Conservation (phyloP, 2,329 filamentous ascomycete genomes). For the Septoria linicola region DNA sequence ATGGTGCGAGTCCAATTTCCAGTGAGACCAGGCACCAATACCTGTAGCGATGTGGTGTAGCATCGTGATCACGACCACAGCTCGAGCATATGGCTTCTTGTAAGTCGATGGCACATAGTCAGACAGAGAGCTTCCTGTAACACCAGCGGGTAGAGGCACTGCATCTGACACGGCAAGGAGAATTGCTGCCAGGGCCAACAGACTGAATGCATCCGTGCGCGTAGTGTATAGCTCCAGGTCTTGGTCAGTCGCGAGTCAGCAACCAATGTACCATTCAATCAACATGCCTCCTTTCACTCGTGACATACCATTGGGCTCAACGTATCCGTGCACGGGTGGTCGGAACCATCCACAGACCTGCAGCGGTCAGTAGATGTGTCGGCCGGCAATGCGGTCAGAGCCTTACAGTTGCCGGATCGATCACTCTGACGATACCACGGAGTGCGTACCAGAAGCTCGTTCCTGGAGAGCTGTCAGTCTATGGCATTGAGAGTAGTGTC, state of each 20-base stretch:
- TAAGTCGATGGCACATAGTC: constrained; percentile 16
- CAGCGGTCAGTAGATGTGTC: neutral
- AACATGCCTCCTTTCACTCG: neutral
- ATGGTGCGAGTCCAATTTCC: constrained; percentile 34
- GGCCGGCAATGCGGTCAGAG: neutral
- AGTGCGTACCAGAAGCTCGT: constrained; percentile 41
- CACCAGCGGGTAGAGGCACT: constrained; percentile 29
- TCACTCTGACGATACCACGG: constrained; percentile 35
- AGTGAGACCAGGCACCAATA: constrained; percentile 37
- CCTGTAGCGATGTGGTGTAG: constrained; percentile 40
- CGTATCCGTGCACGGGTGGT: constrained; percentile 30
- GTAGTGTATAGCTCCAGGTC: constrained; percentile 42
- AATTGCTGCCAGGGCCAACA: constrained; percentile 35
- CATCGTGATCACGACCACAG: constrained; percentile 36
- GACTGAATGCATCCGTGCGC: constrained; percentile 39
- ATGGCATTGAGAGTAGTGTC: neutral
- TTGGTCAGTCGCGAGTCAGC: too few species aligned
- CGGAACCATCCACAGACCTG: constrained; percentile 35
- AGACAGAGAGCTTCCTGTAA: constrained; percentile 27
- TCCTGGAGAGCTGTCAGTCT: constrained; percentile 20
- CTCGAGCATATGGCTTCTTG: constrained; percentile 37
- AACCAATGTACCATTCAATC: neutral
- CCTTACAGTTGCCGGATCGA: constrained; percentile 37
- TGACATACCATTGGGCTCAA: constrained; percentile 30
- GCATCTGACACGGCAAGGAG: constrained; percentile 37